Evolutionary conservation across 176 grass and related monocot species (phyloP), one percentile per base, ranked within the genome.

Genomic region (Tillandsia leiboldiana): DNA sequence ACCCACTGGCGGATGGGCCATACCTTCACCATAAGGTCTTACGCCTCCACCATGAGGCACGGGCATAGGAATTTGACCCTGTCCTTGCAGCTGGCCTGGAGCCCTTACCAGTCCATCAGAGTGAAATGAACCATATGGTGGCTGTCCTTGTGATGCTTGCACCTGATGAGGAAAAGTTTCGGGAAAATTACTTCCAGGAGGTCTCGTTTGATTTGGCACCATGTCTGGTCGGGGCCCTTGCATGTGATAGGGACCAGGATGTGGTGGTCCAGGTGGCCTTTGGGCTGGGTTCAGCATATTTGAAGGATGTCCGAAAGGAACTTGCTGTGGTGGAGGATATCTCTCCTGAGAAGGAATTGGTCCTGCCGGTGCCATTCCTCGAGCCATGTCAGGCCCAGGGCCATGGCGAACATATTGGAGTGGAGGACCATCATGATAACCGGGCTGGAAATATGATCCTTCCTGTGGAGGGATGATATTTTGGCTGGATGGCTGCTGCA

Each of bases 141-240:
- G 75, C 64, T 72, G 68, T 51, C 66, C 50, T 26, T 52, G 76
- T 27, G 76, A 63, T 77, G 79, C 4, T 42, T 42, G 33, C 33
- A 42, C 33, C 33, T 42, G 77, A 5, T 28, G 51, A 73, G 56
- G 56, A 20, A 24, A 24, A 77, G 79, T 80, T 77, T 87, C 81
- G 53, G 76, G 63, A 42, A 76, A 63, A 76, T 23, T 68, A 79
- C 79, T 71, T 26, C 65, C 68, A 68, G 65, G 75, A 73, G 77
- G 81, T 61, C 73, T 83, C 56, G 77, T 75, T 81, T 82, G 85
- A 83, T 80, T 83, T 27, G 51, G 8, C 68, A 48, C 68, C 74
- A 24, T 68, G 65, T 20, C 9, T 68, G n/a, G 18, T 11, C 74
- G 65, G 59, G 74, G 27, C 22, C 59, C 65, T 69, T 51, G 15